phyloP scores from a whole-genome alignment of 2,329 filamentous ascomycete genomes.

The Gnomoniopsis smithogilvyi region DNA sequence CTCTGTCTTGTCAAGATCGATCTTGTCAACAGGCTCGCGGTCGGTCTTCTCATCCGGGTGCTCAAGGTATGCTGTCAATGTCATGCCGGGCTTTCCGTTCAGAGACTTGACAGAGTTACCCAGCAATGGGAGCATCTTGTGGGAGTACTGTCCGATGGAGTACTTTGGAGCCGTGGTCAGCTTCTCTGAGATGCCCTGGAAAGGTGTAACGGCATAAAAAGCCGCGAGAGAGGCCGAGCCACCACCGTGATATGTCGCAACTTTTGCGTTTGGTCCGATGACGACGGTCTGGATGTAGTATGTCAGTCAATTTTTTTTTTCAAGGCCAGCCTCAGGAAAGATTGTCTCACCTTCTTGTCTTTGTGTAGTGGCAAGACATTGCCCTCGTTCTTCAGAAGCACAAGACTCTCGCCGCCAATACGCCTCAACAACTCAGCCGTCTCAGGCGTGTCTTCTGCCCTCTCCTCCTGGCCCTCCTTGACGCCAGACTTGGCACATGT shows the following conservation, averaged over 20 bases:
- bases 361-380: slow-evolving; percentile 61
- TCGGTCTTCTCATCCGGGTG: slow-evolving; percentile 40
- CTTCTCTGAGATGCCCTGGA: slow-evolving; percentile 64
- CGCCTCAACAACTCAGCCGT: slow-evolving; percentile 61
- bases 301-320: not conserved
- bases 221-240: slow-evolving; percentile 59
- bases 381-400: slow-evolving; percentile 70
- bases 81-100: slow-evolving; percentile 55
- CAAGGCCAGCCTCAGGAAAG: not conserved
- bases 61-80: slow-evolving; percentile 61
- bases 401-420: slow-evolving; percentile 66
- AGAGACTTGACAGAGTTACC: slow-evolving; percentile 48
- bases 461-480: slow-evolving; percentile 52
- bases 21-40: slow-evolving; percentile 49
- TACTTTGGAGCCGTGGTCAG: slow-evolving; percentile 43
- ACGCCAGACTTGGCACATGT: slow-evolving; percentile 51
- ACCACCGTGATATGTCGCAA: slow-evolving; percentile 58
- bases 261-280: slow-evolving; percentile 56
- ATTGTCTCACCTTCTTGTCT: slow-evolving; percentile 46
- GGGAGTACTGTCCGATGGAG: slow-evolving; percentile 60
- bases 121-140: slow-evolving; percentile 60
- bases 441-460: slow-evolving; percentile 55
- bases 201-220: slow-evolving; percentile 69
- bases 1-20: slow-evolving; percentile 46
- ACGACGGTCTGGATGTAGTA: slow-evolving; percentile 40